These are phyloP conservation scores for Neobulgaria alba DNA, from an alignment of 2,329 filamentous ascomycete species.

Conservation along the genomic window DNA sequence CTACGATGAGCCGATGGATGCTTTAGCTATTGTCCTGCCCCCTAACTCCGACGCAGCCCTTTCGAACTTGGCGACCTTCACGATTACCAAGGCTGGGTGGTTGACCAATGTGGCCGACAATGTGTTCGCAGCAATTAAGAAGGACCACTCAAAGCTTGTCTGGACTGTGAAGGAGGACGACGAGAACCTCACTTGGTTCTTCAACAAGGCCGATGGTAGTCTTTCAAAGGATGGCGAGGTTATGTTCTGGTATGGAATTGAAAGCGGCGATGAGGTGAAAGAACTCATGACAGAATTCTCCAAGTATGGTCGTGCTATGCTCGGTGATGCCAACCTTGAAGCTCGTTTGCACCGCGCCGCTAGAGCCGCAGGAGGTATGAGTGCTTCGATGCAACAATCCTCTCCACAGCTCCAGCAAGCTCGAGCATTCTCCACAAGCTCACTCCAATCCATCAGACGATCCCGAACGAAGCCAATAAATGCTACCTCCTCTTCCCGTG, in stretches of 20 bases:
- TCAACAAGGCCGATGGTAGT: slow-evolving; percentile 91
- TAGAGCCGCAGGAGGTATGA: slow-evolving; percentile 54
- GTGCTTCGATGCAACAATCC: slow-evolving; percentile 37
- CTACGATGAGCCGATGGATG: slow-evolving; percentile 90
- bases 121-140: slow-evolving; percentile 86
- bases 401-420: slow-evolving; percentile 49
- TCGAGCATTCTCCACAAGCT: slow-evolving; percentile 59
- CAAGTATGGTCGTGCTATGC: slow-evolving; percentile 73
- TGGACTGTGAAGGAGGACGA: slow-evolving; percentile 97
- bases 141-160: slow-evolving; percentile 81
- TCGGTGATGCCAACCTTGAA: slow-evolving; percentile 83
- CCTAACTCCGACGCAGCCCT: slow-evolving; percentile 56
- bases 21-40: slow-evolving; percentile 79
- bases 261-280: slow-evolving; percentile 71
- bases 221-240: slow-evolving; percentile 79
- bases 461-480: slow-evolving; percentile 8
- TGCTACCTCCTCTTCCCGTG: slow-evolving; percentile 30
- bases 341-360: slow-evolving; percentile 74
- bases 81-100: slow-evolving; percentile 91
- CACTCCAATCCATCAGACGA: slow-evolving; percentile 21
- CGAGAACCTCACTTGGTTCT: slow-evolving; percentile 97
- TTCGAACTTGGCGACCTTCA: slow-evolving; percentile 81
- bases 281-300: slow-evolving; percentile 80
- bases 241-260: slow-evolving; percentile 85
- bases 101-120: slow-evolving; percentile 92